phyloP scores from a whole-genome alignment of 345 rosid species.

The Raphanus sativus region DNA sequence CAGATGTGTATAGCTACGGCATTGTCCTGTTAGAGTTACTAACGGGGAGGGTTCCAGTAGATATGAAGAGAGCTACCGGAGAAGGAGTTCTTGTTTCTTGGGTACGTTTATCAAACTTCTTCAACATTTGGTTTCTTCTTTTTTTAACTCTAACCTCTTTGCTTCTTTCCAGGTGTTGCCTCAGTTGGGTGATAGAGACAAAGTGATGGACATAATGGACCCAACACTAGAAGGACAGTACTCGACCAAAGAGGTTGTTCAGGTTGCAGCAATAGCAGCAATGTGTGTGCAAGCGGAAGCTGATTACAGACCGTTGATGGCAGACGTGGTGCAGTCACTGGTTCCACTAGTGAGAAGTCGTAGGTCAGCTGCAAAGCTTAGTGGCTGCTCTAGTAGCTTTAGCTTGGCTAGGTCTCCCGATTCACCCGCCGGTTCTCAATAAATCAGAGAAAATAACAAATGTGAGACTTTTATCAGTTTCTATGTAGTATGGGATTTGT shows the following conservation, averaged over 20 bases:
- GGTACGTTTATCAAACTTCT: conserved; percentile 41
- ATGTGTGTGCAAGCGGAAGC: conserved; percentile 94
- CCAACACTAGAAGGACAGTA: conserved; percentile 77
- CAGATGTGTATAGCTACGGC: conserved; percentile 95
- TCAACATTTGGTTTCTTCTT: not conserved
- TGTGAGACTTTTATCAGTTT: not conserved
- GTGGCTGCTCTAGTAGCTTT: conserved; percentile 56
- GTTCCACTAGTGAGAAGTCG: conserved; percentile 72
- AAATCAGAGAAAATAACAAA: not conserved
- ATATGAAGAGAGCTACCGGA: conserved; percentile 74
- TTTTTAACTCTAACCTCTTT: not conserved
- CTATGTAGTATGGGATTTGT: not conserved
- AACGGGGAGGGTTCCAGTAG: conserved; percentile 85
- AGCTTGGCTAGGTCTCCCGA: conserved; percentile 50
- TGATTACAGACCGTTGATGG: conserved; percentile 92
- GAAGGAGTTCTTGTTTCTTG: conserved; percentile 88
- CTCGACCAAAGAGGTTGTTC: conserved; percentile 76
- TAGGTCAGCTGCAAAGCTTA: conserved; percentile 55
- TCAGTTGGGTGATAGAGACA: conserved; percentile 69
- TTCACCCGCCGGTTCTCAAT: conserved; percentile 31
- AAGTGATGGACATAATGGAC: conserved; percentile 85
- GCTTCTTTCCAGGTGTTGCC: conserved; percentile 61
- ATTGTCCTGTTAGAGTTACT: conserved; percentile 90
- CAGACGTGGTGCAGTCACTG: conserved; percentile 87
- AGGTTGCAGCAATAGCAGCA: conserved; percentile 93